Evolutionary conservation across 1,284 basidiomycete genomes (phyloP), one percentile per base, ranked within the genome.

Genomic region (Pascua guehoae): DNA sequence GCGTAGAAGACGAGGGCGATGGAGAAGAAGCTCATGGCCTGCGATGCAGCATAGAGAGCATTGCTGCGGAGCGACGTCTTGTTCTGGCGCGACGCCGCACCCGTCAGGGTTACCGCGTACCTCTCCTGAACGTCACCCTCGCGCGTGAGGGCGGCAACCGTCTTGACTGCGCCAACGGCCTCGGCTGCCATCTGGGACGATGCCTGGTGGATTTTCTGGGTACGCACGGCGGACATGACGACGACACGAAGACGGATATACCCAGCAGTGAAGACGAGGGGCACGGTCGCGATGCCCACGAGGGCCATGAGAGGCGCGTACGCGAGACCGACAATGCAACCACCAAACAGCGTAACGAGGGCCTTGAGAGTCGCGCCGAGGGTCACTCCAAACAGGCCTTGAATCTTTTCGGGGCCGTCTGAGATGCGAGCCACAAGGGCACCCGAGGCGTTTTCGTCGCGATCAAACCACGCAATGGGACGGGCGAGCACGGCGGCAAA

Each of bases 341-440:
- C 92, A 14, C 83, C 80, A 50, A 94, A 70, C 37, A 97, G 79
- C 18, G 91, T 95, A 0, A 88, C 74, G 10, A 83, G 67, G 53
- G 84, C 84, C 78, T 96, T 92, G 11, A 96, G 80, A 68, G 98
- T 90, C n/a, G 86, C 78, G 43, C 88, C 89, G 38, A 97, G 82
- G 3, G 93, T 96, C 58, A 90, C 81, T 58, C 94, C 94, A 50
- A 91, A 90, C 43, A 97, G 81, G 62, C 92, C 92, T 61, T 88
- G 89, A 62, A 97, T 84, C 74, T 95, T 96, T 69, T 95, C 89
- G 16, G 95, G 89, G 69, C 91, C 88, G 60, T 94, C 91, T 55
- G 90, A 88, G 42, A 98, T 79, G 52, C 81, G 82, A 1, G 88
- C 83, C 4, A 91, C 94, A 53, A 98, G 80, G 53, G 85, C 80